Conservation (phyloP, 2,329 filamentous ascomycete genomes). For the Aureobasidium pullulans region DNA sequence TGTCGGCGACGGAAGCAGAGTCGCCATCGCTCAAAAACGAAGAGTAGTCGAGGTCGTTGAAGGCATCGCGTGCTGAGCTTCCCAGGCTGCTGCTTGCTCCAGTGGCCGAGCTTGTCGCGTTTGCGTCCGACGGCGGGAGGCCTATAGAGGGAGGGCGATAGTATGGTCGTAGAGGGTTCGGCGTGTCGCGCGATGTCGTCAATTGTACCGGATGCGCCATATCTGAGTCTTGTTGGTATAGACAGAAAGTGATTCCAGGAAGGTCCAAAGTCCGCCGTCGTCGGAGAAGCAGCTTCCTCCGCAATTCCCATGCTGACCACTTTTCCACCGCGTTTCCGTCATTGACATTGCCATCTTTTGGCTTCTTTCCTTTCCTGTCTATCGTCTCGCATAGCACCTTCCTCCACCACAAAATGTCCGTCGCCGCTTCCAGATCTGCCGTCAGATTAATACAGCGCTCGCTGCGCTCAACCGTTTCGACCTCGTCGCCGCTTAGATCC, state of each 20-base stretch:
- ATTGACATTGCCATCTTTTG: not conserved
- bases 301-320: not conserved
- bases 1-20: slow-evolving; percentile 66
- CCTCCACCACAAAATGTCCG: not conserved
- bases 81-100: slow-evolving; percentile 45
- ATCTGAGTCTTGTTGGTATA: not conserved
- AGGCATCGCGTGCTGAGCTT: slow-evolving; percentile 69
- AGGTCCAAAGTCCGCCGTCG: not conserved
- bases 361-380: not conserved
- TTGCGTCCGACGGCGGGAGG: slow-evolving; percentile 40
- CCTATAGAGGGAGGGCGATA: slow-evolving; percentile 65
- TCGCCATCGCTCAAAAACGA: slow-evolving; percentile 67
- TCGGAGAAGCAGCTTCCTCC: not conserved
- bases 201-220: slow-evolving; percentile 27
- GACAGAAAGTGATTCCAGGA: not conserved
- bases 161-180: slow-evolving; percentile 62
- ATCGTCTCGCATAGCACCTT: not conserved
- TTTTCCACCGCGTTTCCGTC: not conserved
- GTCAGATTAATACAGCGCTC: slow-evolving; percentile 1
- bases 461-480: not conserved
- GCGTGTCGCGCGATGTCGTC: slow-evolving; percentile 39
- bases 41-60: slow-evolving; percentile 86
- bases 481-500: slow-evolving; percentile 11
- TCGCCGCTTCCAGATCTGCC: slow-evolving; percentile 4
- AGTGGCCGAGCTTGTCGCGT: slow-evolving; percentile 21